phyloP scores from a whole-genome alignment of 139 green algal species.

The Coelastrella sp. region DNA sequence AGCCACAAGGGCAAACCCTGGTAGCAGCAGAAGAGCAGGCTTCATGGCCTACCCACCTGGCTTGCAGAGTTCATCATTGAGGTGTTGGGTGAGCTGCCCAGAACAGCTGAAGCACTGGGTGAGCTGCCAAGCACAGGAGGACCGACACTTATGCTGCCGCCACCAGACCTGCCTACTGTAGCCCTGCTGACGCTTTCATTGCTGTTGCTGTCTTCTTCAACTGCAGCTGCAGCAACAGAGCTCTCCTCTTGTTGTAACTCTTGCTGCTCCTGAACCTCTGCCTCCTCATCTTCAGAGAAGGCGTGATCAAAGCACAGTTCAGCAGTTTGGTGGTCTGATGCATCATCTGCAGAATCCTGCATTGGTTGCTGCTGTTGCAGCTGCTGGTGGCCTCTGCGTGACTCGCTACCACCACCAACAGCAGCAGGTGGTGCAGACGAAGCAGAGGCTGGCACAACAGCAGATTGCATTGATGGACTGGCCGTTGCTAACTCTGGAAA shows the following conservation, averaged over 20 bases:
- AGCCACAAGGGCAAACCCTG: neutral
- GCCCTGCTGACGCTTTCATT: neutral
- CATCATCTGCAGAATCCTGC: neutral
- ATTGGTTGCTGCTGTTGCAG: neutral
- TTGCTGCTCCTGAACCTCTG: constrained; percentile 21
- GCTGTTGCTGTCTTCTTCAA: neutral
- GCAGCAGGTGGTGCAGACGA: neutral
- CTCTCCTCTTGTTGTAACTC: too few relatives aligned
- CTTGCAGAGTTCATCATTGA: constrained; percentile 50
- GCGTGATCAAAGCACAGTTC: constrained; percentile 53
- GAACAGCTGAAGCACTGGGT: constrained; percentile 1
- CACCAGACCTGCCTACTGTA: neutral
- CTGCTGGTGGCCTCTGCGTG: neutral
- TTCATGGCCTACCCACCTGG: neutral
- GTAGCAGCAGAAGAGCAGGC: neutral
- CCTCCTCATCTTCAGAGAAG: constrained; percentile 60
- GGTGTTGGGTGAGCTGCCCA: constrained; percentile 60
- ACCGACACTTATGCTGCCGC: neutral
- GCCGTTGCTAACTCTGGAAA: neutral
- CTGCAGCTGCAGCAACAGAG: neutral
- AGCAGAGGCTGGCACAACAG: neutral
- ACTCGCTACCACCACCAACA: neutral
- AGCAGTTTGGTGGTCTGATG: neutral
- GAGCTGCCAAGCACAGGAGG: constrained; percentile 4
- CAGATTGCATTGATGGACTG: neutral